These are phyloP conservation scores for Malus domestica DNA, from an alignment of 306 rosid genomes.

Conservation along the genomic window DNA sequence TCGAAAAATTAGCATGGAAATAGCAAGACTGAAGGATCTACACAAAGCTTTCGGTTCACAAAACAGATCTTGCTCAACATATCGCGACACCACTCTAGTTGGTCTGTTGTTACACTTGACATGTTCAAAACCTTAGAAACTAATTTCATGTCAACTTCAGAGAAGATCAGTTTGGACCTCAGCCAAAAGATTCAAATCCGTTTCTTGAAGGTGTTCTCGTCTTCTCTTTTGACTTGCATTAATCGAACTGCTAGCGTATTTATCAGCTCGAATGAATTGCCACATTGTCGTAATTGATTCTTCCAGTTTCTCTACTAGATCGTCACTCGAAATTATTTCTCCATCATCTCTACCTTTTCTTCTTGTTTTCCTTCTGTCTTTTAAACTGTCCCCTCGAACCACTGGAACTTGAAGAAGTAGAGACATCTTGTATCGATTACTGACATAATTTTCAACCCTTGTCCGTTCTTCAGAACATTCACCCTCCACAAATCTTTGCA, in stretches of 20 bases:
- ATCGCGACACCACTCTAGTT: conserved; percentile 75
- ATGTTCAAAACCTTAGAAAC: conserved; percentile 72
- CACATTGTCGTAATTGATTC: conserved; percentile 78
- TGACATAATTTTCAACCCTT: conserved; percentile 60
- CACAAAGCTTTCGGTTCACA: conserved; percentile 50
- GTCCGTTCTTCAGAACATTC: conserved; percentile 62
- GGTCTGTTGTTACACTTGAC: conserved; percentile 71
- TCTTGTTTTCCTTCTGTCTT: neutral
- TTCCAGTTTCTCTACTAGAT: conserved; percentile 52
- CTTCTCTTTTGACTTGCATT: conserved; percentile 18
- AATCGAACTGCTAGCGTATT: conserved; percentile 18
- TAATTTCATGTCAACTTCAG: conserved; percentile 81
- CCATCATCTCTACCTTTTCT: conserved; percentile 23
- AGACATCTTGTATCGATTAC: conserved; percentile 52
- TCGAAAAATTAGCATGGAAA: conserved; percentile 38
- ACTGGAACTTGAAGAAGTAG: conserved; percentile 71
- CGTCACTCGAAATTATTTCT: conserved; percentile 42
- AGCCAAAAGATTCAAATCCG: conserved; percentile 49
- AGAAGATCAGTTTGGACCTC: conserved; percentile 54
- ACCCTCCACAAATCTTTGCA: conserved; percentile 69
- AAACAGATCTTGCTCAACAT: conserved; percentile 56
- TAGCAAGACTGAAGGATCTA: conserved; percentile 70
- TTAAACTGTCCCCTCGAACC: conserved; percentile 42
- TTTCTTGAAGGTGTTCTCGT: conserved; percentile 48
- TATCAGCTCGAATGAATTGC: conserved; percentile 66